A percentile compares a stretch with the other conserved stretches of the same genome.
Evolutionary conservation across 2,329 filamentous ascomycete genomes (phyloP).

Genomic region (Sclerotinia trifoliorum): DNA sequence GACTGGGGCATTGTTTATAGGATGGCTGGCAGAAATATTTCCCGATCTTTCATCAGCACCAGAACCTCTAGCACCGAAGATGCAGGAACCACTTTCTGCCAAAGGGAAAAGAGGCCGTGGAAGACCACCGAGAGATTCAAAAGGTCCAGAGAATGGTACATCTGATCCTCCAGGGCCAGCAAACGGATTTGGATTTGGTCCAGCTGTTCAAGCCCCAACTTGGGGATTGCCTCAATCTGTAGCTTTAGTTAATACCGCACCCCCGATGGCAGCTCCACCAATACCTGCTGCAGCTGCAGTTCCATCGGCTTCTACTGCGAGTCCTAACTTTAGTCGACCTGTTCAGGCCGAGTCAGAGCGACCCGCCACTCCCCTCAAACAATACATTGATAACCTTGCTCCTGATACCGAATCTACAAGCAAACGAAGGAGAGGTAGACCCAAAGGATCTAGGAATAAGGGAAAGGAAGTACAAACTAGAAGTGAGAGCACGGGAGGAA

Average conservation of each 20-base stretch:
- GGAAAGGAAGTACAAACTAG: slow-evolving; percentile 28
- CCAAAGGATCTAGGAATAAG: slow-evolving; percentile 54
- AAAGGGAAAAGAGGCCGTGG: slow-evolving; percentile 34
- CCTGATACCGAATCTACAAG: slow-evolving; percentile 29
- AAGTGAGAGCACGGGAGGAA: slow-evolving; percentile 14
- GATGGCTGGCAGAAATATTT: slow-evolving; percentile 64
- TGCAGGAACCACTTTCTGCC: slow-evolving; percentile 3
- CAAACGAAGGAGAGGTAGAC: slow-evolving; percentile 44
- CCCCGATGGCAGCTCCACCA: slow-evolving; percentile 27
- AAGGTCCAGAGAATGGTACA: slow-evolving; percentile 23
- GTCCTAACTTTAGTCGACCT: slow-evolving; percentile 23
- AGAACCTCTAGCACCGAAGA: slow-evolving; percentile 25
- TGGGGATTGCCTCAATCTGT: slow-evolving; percentile 38
- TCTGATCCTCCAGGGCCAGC: slow-evolving; percentile 35
- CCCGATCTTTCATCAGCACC: slow-evolving; percentile 42
- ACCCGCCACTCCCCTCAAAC: slow-evolving; percentile 31
- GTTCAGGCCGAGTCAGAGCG: slow-evolving; percentile 26
- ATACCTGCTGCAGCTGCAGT: neutral
- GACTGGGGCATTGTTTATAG: slow-evolving; percentile 56
- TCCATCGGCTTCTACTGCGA: slow-evolving; percentile 11
- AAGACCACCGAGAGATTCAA: slow-evolving; percentile 30
- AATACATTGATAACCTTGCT: slow-evolving; percentile 26
- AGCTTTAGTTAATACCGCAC: slow-evolving; percentile 33
- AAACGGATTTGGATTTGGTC: slow-evolving; percentile 38
- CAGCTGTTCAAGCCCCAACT: slow-evolving; percentile 36